These are phyloP conservation scores for Colletotrichum sp. DNA, from an alignment of 2,329 filamentous ascomycete species.

Conservation along the genomic window DNA sequence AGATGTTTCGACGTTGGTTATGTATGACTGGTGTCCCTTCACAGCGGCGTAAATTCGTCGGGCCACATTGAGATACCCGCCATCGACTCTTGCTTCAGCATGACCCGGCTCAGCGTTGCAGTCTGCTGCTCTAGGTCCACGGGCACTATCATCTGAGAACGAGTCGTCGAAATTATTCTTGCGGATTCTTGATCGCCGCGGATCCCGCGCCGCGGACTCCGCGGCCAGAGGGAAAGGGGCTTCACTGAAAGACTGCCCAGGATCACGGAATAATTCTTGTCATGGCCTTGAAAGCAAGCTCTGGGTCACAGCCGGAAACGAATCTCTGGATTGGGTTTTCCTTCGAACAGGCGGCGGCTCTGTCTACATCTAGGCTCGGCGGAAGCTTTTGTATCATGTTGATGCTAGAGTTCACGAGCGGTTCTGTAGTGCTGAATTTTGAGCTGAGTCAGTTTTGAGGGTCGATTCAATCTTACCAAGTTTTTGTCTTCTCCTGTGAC, in stretches of 20 bases:
- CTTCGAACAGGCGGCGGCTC: neutral
- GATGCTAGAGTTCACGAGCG: neutral
- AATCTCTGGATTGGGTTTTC: neutral
- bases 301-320: neutral
- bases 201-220: neutral
- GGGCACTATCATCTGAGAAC: neutral
- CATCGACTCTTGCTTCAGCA: neutral
- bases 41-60: neutral
- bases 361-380: neutral
- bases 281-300: neutral
- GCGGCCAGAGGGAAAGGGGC: neutral
- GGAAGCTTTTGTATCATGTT: neutral
- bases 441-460: neutral
- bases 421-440: neutral
- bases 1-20: neutral
- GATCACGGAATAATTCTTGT: neutral
- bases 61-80: neutral
- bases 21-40: neutral
- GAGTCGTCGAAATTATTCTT: neutral
- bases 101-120: neutral
- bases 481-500: neutral
- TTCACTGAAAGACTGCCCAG: neutral
- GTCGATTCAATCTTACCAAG: neutral
- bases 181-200: neutral
- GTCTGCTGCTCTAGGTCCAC: neutral